Conservation (phyloP, 2,329 filamentous ascomycete genomes). For the Colletotrichum cereale region DNA sequence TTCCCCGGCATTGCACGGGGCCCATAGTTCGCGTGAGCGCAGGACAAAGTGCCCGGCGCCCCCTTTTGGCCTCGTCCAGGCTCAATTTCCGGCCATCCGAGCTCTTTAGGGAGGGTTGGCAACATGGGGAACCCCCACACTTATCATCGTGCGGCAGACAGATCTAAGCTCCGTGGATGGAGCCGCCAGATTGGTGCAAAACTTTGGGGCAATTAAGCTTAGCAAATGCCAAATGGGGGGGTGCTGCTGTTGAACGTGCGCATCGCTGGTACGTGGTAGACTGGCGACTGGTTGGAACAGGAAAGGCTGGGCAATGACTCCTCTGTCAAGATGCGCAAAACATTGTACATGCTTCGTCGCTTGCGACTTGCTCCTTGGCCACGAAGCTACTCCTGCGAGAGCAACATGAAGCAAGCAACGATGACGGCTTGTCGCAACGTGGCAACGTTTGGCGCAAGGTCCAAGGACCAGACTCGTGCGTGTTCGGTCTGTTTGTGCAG, state of each 20-base stretch:
- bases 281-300: neutral
- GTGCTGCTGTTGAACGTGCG: constrained; percentile 25
- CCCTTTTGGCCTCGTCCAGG: neutral
- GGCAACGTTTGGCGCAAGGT: neutral
- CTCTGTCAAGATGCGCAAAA: neutral
- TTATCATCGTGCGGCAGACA: constrained; percentile 40
- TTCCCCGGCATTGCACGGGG: constrained; percentile 19
- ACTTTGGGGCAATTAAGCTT: constrained; percentile 34
- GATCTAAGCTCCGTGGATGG: constrained; percentile 38
- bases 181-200: constrained; percentile 37
- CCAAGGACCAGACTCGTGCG: neutral
- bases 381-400: neutral
- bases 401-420: neutral
- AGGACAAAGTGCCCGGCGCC: neutral
- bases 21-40: constrained; percentile 19
- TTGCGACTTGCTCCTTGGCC: neutral
- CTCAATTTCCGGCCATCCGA: constrained; percentile 15
- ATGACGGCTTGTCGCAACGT: neutral
- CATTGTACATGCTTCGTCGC: neutral
- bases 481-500: neutral
- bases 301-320: constrained; percentile 3
- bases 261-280: constrained; percentile 25
- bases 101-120: constrained; percentile 17
- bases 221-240: constrained; percentile 38
- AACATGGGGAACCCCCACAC: constrained; percentile 34